phyloP scores from a whole-genome alignment of 2,329 filamentous ascomycete species.

The Cladophialophora chaetospira region DNA sequence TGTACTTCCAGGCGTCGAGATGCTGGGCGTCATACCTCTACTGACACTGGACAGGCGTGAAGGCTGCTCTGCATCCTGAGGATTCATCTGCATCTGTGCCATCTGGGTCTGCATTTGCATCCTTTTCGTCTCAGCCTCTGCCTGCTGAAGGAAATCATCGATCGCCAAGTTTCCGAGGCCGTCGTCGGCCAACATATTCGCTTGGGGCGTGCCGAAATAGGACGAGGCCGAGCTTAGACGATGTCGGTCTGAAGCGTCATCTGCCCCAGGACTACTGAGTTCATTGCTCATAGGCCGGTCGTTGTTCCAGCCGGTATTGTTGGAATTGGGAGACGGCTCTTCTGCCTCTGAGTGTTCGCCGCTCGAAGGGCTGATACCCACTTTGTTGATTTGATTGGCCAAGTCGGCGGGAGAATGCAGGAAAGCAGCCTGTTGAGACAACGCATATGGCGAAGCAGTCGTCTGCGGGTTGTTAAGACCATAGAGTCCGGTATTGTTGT shows the following conservation, averaged over 20 bases:
- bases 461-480: conserved; percentile 10
- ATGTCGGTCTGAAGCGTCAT: conserved; percentile 46
- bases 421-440: conserved; percentile 29
- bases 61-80: conserved; percentile 15
- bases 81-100: conserved; percentile 25
- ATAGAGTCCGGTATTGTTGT: conserved; percentile 1
- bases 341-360: conserved; percentile 53
- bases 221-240: conserved; percentile 48
- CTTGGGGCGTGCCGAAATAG: conserved; percentile 45
- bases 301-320: conserved; percentile 11
- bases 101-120: conserved; percentile 29
- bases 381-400: conserved; percentile 20
- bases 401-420: conserved; percentile 18
- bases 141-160: conserved; percentile 46
- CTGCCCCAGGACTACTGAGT: conserved; percentile 38
- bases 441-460: conserved; percentile 35
- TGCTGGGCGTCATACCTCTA: conserved; percentile 28
- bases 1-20: conserved; percentile 26
- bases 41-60: conserved; percentile 26
- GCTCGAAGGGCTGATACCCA: conserved; percentile 49
- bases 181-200: conserved; percentile 44
- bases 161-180: conserved; percentile 46
- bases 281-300: conserved; percentile 22
- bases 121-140: conserved; percentile 30
- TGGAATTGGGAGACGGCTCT: conserved; percentile 39